Evolutionary conservation across 352 stramenopile genomes (phyloP).

Genomic region (Globisporangium camurandrum): DNA sequence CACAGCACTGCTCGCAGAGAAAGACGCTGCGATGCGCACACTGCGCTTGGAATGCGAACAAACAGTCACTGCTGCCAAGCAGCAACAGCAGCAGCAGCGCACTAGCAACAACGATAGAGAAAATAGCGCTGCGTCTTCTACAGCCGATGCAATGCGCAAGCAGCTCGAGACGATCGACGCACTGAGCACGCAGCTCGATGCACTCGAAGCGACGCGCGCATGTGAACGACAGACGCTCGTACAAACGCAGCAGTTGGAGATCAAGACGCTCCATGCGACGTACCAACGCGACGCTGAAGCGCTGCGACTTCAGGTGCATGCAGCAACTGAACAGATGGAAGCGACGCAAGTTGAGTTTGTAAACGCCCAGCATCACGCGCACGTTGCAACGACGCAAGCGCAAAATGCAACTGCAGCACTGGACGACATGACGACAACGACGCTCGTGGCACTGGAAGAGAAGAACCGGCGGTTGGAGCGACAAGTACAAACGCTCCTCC

Average conservation of each 20-base stretch:
- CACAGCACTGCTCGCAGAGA: constrained; percentile 32
- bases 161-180: constrained; percentile 73
- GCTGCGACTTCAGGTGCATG: constrained; percentile 50
- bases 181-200: constrained; percentile 51
- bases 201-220: constrained; percentile 31
- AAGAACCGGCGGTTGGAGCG: constrained; percentile 56
- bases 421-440: constrained; percentile 43
- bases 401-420: constrained; percentile 38
- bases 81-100: constrained; percentile 12
- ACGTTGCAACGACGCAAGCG: constrained; percentile 40
- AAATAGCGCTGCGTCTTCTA: constrained; percentile 3
- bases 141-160: constrained; percentile 31
- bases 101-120: not conserved
- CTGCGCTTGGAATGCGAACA: constrained; percentile 44
- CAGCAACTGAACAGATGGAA: constrained; percentile 50
- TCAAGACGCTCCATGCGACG: constrained; percentile 54
- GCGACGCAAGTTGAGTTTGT: constrained; percentile 34
- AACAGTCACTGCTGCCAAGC: constrained; percentile 20
- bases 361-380: constrained; percentile 41
- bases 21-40: constrained; percentile 50
- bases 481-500: constrained; percentile 25
- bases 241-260: constrained; percentile 35
- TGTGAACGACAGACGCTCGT: constrained; percentile 25
- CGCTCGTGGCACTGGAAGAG: constrained; percentile 45
- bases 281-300: constrained; percentile 65